Conservation (phyloP, 2,329 filamentous ascomycete species). For the Camptophora hylomeconis region DNA sequence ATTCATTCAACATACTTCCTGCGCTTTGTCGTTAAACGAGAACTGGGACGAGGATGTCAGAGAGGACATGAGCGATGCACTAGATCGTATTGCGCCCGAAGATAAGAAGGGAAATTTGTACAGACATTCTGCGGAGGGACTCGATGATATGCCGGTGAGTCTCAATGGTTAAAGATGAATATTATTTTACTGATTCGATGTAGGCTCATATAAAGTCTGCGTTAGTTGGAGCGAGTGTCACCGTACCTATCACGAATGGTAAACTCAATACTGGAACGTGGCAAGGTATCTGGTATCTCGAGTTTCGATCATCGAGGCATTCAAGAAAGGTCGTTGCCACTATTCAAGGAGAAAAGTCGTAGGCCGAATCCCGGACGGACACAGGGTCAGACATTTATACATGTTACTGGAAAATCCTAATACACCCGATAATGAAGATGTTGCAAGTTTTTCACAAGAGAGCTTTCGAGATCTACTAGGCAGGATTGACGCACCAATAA, state of each 20-base stretch:
- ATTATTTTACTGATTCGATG: conserved; percentile 3
- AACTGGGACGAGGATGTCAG: conserved; percentile 81
- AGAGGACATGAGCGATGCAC: conserved; percentile 81
- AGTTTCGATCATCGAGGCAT: conserved; percentile 70
- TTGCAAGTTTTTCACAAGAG: too few species aligned
- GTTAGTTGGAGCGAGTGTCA: conserved; percentile 76
- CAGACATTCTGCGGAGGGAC: conserved; percentile 72
- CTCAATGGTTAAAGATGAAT: conserved; percentile 1
- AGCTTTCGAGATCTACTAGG: too few species aligned
- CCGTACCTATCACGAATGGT: conserved; percentile 80
- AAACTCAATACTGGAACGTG: conserved; percentile 53
- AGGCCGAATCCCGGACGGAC: too few species aligned
- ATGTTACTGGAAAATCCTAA: too few species aligned
- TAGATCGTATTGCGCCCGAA: conserved; percentile 80
- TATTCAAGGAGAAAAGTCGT: conserved; percentile 70
- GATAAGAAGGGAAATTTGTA: conserved; percentile 68
- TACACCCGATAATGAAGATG: too few species aligned
- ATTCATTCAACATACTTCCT: conserved; percentile 91
- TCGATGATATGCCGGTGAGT: conserved; percentile 82
- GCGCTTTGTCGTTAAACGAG: conserved; percentile 83
- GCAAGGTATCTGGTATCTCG: conserved; percentile 79
- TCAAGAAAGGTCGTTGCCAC: conserved; percentile 76
- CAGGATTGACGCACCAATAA: too few species aligned
- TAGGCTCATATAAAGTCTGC: conserved; percentile 88
- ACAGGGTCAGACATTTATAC: too few species aligned